A percentile compares a stretch with the other conserved stretches of the same genome.
phyloP scores from a whole-genome alignment of 768 basidiomycete species.

The Podaxis mareebaensis region DNA sequence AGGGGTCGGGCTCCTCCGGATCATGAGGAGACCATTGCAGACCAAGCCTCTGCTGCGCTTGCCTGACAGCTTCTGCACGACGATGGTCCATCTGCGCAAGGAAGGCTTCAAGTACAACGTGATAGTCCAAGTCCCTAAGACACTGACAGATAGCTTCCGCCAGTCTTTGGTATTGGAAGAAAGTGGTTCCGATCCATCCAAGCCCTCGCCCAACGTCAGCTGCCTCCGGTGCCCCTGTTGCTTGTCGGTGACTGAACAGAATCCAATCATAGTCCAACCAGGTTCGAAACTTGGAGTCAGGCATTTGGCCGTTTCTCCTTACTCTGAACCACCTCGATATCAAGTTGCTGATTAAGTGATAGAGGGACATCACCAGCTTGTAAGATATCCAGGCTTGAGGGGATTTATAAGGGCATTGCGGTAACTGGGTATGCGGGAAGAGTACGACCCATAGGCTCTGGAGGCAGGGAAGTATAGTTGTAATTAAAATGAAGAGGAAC shows the following conservation, averaged over 20 bases:
- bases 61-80: neutral
- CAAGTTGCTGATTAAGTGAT: neutral
- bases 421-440: neutral
- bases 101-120: neutral
- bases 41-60: neutral
- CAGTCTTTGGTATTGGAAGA: neutral
- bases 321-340: neutral
- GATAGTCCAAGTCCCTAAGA: neutral
- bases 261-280: neutral
- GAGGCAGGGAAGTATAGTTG: conserved; percentile 20
- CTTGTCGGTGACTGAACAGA: neutral
- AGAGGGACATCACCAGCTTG: neutral
- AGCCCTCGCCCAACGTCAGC: neutral
- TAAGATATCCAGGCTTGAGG: conserved; percentile 3
- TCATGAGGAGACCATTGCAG: neutral
- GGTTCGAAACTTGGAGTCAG: neutral
- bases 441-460: neutral
- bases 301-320: too few species aligned
- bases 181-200: neutral
- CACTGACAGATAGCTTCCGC: neutral
- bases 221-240: neutral
- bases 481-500: conserved; percentile 12
- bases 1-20: neutral
- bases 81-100: neutral
- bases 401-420: conserved; percentile 3